Evolutionary conservation across 129 eudicot species (phyloP).

Genomic region (Arctium lappa): DNA sequence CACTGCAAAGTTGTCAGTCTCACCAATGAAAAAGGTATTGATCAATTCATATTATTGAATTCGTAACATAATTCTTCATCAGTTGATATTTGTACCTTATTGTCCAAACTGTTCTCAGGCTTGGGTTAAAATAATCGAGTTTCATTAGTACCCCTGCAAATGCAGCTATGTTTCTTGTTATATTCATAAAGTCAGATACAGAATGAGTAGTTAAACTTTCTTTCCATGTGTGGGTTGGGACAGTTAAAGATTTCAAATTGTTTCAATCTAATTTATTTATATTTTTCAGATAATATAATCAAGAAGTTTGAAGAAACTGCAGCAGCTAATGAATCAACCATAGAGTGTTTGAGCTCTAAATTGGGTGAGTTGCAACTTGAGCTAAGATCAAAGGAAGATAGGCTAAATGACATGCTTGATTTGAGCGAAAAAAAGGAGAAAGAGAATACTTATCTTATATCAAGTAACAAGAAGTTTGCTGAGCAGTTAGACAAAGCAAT

Average conservation of each 20-base stretch:
- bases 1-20: conserved; percentile 43
- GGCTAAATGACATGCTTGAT: conserved; percentile 35
- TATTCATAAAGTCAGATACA: not conserved
- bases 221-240: not conserved
- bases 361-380: conserved; percentile 53
- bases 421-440: conserved; percentile 50
- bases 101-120: too few species aligned
- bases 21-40: conserved; percentile 68
- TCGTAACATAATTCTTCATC: too few species aligned
- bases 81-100: too few species aligned
- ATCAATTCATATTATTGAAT: not conserved
- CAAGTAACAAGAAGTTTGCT: conserved; percentile 46
- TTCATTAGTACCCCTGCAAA: too few species aligned
- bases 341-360: conserved; percentile 51
- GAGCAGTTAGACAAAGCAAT: conserved; percentile 47
- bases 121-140: too few species aligned
- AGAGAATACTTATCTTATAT: conserved; percentile 50
- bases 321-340: conserved; percentile 37
- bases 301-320: conserved; percentile 64
- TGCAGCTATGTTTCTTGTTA: not conserved
- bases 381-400: conserved; percentile 59
- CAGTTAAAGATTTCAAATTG: conserved; percentile 3
- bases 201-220: not conserved
- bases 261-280: conserved; percentile 16
- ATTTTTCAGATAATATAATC: conserved; percentile 51